A percentile compares a stretch with the other conserved stretches of the same genome.
These are phyloP conservation scores for Penicillium polonicum DNA, from an alignment of 2,329 filamentous ascomycete genomes.

Conservation along the genomic window DNA sequence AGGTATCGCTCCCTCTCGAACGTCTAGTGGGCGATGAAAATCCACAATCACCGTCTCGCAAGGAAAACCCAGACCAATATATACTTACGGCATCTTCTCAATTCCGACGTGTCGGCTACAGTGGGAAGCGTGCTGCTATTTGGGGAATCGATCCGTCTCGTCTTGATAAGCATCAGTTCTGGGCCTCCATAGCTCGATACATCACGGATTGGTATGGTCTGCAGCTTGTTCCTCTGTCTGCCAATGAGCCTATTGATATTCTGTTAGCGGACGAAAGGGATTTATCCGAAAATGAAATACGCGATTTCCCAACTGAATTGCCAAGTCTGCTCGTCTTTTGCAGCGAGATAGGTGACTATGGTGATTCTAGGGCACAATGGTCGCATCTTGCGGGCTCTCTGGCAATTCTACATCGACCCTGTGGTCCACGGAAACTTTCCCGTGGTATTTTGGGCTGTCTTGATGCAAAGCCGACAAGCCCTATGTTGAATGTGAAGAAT, in stretches of 20 bases:
- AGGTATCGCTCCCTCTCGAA: conserved; percentile 2
- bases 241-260: conserved; percentile 8
- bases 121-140: conserved; percentile 1
- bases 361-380: not conserved
- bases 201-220: conserved; percentile 36
- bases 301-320: not conserved
- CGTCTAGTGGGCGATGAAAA: conserved; percentile 4
- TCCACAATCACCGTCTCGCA: not conserved
- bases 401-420: conserved; percentile 25
- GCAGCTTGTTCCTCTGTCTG: conserved; percentile 26
- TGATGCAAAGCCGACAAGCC: not conserved
- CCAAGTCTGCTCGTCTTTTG: conserved; percentile 1
- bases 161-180: conserved; percentile 14
- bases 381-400: not conserved
- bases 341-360: not conserved
- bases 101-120: not conserved
- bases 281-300: not conserved
- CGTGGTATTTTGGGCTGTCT: conserved; percentile 1
- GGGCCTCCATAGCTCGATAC: conserved; percentile 26
- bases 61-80: not conserved
- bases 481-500: not conserved
- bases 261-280: not conserved
- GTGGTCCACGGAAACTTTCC: conserved; percentile 38
- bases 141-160: conserved; percentile 1
- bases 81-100: not conserved